Percentiles rank a stretch among this genome's conserved stretches.
These are phyloP conservation scores for Paracoccidioides lutzii DNA, from an alignment of 2,329 filamentous ascomycete genomes.

Conservation along the genomic window DNA sequence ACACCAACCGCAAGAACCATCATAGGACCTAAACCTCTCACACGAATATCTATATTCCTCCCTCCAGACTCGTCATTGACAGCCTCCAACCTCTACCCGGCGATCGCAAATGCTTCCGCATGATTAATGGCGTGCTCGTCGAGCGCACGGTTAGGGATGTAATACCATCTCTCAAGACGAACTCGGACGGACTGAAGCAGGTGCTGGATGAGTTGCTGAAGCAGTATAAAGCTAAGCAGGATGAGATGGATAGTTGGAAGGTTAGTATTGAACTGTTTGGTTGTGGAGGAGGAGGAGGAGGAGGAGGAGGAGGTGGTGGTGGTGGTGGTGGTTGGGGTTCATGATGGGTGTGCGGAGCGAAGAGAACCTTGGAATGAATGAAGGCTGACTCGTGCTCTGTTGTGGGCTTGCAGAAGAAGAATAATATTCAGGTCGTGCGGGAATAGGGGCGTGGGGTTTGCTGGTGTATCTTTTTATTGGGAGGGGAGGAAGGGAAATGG, in stretches of 20 bases:
- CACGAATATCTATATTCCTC: background rate
- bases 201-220: conserved; percentile 89
- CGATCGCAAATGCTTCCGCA: conserved; percentile 93
- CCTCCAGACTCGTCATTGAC: conserved; percentile 73
- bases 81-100: conserved; percentile 69
- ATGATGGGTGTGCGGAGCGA: too few relatives aligned
- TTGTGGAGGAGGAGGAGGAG: background rate
- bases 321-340: background rate
- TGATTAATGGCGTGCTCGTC: conserved; percentile 94
- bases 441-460: conserved; percentile 11
- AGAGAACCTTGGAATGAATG: background rate
- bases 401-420: conserved; percentile 21
- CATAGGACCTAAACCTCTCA: conserved; percentile 5
- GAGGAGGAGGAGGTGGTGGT: background rate
- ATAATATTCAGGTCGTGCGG: conserved; percentile 29
- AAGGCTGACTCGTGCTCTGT: background rate
- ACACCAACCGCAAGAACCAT: background rate
- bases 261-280: conserved; percentile 37
- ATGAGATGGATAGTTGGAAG: conserved; percentile 98
- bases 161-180: conserved; percentile 78
- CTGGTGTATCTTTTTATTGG: background rate
- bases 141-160: conserved; percentile 92
- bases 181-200: conserved; percentile 85
- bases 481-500: background rate
- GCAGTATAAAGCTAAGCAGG: conserved; percentile 89